Conservation (phyloP, 2,329 filamentous ascomycete species). For the Xylariaceae sp. region DNA sequence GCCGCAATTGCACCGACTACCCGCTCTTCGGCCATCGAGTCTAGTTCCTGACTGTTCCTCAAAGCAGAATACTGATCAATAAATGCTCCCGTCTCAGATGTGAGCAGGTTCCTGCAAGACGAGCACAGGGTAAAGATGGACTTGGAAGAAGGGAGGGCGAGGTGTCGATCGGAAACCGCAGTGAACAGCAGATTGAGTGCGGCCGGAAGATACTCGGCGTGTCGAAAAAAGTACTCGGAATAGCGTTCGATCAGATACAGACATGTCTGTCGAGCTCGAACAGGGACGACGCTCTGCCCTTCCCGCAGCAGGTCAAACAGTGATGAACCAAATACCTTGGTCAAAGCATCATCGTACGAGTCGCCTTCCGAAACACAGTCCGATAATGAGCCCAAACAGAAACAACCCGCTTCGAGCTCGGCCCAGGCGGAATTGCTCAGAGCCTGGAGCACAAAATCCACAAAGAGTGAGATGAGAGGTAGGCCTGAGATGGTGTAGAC, state of each 20-base stretch:
- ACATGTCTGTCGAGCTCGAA: conserved; percentile 63
- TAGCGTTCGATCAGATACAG: conserved; percentile 69
- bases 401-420: conserved; percentile 58
- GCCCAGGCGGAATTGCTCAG: conserved; percentile 49
- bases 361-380: conserved; percentile 59
- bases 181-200: conserved; percentile 72
- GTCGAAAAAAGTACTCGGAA: conserved; percentile 71
- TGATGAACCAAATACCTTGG: conserved; percentile 57
- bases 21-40: conserved; percentile 67
- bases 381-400: conserved; percentile 62
- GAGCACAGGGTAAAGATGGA: conserved; percentile 73
- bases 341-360: conserved; percentile 56
- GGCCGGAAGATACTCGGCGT: conserved; percentile 62
- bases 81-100: conserved; percentile 63
- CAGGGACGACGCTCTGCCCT: conserved; percentile 50
- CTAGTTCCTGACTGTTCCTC: conserved; percentile 54
- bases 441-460: conserved; percentile 49
- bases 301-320: conserved; percentile 54
- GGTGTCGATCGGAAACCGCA: conserved; percentile 57
- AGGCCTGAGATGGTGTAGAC: conserved; percentile 60
- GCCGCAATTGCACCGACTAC: conserved; percentile 71
- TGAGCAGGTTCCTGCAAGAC: conserved; percentile 67
- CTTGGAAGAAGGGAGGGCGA: conserved; percentile 67
- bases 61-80: conserved; percentile 68
- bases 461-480: conserved; percentile 54